A percentile compares a stretch with the other conserved stretches of the same genome.
phyloP scores from a whole-genome alignment of 495 filamentous ascomycete genomes.

The Terfezia boudieri region DNA sequence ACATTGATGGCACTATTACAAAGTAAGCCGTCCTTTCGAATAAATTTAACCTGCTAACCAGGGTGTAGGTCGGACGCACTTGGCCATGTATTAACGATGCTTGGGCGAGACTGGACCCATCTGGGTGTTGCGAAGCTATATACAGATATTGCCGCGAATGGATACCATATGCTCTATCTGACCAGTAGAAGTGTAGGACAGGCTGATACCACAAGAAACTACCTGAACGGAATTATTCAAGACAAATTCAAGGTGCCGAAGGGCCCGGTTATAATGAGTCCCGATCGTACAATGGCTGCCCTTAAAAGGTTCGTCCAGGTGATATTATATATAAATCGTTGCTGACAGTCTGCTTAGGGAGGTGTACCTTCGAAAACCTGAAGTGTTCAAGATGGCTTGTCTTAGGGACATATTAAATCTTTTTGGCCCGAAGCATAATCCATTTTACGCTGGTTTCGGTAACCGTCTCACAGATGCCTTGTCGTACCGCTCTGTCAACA shows the following conservation, averaged over 20 bases:
- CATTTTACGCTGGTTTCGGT: slow-evolving; percentile 94
- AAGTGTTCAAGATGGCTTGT: slow-evolving; percentile 99
- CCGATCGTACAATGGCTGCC: slow-evolving; percentile 90
- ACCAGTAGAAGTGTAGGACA: slow-evolving; percentile 87
- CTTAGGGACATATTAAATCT: slow-evolving; percentile 78
- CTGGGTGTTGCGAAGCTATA: slow-evolving; percentile 91
- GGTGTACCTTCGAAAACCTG: slow-evolving; percentile 85
- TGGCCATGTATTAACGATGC: slow-evolving; percentile 94
- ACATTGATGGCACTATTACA: slow-evolving; percentile 97
- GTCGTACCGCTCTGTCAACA: slow-evolving; percentile 87
- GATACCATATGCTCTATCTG: slow-evolving; percentile 96
- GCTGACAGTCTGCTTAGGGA: slow-evolving; percentile 24
- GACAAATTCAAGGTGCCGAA: slow-evolving; percentile 68
- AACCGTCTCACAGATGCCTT: slow-evolving; percentile 92
- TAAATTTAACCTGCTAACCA: background rate
- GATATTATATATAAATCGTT: background rate
- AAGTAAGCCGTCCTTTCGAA: slow-evolving; percentile 30
- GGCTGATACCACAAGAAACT: slow-evolving; percentile 73
- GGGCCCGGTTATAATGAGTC: slow-evolving; percentile 83
- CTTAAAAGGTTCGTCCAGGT: slow-evolving; percentile 34
- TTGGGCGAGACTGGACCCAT: slow-evolving; percentile 96
- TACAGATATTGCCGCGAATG: slow-evolving; percentile 83
- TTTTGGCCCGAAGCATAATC: slow-evolving; percentile 54
- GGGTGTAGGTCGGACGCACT: slow-evolving; percentile 55
- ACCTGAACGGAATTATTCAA: slow-evolving; percentile 74